Conservation (phyloP, 164 flowering plant genomes). For the Houttuynia cordata region DNA sequence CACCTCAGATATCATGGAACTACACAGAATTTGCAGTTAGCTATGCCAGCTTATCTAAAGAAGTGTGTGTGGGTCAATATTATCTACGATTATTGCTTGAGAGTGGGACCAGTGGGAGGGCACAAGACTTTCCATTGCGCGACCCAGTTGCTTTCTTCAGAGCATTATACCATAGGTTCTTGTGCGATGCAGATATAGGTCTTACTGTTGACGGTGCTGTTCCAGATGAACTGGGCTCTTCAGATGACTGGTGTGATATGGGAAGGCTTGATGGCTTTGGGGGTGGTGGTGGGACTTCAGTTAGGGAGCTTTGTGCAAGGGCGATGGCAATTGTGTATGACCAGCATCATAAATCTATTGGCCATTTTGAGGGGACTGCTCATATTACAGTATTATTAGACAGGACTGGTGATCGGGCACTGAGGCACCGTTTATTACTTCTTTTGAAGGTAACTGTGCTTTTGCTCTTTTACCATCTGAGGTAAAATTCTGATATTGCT, state of each 20-base stretch:
- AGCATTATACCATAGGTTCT: conserved; percentile 88
- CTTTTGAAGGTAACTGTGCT: conserved; percentile 59
- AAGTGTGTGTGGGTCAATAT: conserved; percentile 99
- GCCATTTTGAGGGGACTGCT: conserved; percentile 95
- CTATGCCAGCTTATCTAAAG: conserved; percentile 82
- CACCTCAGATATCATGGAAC: conserved; percentile 90
- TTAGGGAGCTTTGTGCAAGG: conserved; percentile 97
- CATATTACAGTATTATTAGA: conserved; percentile 90
- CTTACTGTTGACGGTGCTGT: conserved; percentile 94
- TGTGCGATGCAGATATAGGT: conserved; percentile 95
- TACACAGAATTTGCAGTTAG: conserved; percentile 77
- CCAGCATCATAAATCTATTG: conserved; percentile 67
- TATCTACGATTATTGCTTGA: conserved; percentile 91
- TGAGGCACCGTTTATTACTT: conserved; percentile 82
- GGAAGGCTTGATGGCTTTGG: conserved; percentile 99
- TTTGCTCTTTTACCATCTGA: neutral
- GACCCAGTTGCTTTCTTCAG: conserved; percentile 94
- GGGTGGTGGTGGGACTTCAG: conserved; percentile 93
- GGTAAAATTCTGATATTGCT: neutral
- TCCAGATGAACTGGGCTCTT: conserved; percentile 89
- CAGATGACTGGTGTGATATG: conserved; percentile 99
- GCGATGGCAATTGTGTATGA: conserved; percentile 99
- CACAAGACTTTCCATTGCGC: conserved; percentile 87
- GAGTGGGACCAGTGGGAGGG: conserved; percentile 73
- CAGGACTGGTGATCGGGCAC: conserved; percentile 89